Percentiles rank a stretch among this genome's conserved stretches.
These are phyloP conservation scores for Lithospermum erythrorhizon DNA, from an alignment of 257 asterid genomes.

Conservation along the genomic window DNA sequence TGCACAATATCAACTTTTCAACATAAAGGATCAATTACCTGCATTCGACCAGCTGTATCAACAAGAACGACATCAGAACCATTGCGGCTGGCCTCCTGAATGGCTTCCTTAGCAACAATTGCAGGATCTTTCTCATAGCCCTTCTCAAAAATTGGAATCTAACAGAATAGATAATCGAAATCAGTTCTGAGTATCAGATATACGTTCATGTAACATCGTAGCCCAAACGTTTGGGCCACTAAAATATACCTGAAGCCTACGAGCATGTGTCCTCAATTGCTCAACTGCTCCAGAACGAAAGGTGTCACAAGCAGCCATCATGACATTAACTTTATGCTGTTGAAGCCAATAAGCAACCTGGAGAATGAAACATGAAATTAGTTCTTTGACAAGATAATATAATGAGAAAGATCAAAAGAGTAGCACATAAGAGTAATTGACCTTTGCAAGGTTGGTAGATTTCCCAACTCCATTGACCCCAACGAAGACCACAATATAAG, in stretches of 20 bases:
- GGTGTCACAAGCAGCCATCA: slow-evolving; percentile 99
- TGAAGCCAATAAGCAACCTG: slow-evolving; percentile 98
- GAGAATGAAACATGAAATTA: slow-evolving; percentile 5
- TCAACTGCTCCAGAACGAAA: slow-evolving; percentile 99
- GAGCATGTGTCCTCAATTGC: slow-evolving; percentile 96
- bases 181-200: background rate
- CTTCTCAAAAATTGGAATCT: slow-evolving; percentile 95
- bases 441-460: slow-evolving; percentile 97
- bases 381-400: background rate
- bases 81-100: slow-evolving; percentile 77
- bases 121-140: slow-evolving; percentile 99
- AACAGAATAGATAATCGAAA: slow-evolving; percentile 6
- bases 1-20: no score
- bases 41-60: slow-evolving; percentile 99
- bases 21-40: slow-evolving; percentile 29
- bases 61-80: slow-evolving; percentile 96
- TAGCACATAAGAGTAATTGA: slow-evolving; percentile 5
- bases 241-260: slow-evolving; percentile 69
- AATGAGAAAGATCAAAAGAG: background rate
- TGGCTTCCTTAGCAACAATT: slow-evolving; percentile 91
- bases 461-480: slow-evolving; percentile 99
- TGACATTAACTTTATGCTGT: slow-evolving; percentile 71
- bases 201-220: no score
- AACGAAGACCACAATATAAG: slow-evolving; percentile 92
- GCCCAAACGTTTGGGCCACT: background rate